Evolutionary conservation across 2,329 filamentous ascomycete genomes (phyloP), one percentile per base, ranked within the genome.

Genomic region (Emericellopsis atlantica): DNA sequence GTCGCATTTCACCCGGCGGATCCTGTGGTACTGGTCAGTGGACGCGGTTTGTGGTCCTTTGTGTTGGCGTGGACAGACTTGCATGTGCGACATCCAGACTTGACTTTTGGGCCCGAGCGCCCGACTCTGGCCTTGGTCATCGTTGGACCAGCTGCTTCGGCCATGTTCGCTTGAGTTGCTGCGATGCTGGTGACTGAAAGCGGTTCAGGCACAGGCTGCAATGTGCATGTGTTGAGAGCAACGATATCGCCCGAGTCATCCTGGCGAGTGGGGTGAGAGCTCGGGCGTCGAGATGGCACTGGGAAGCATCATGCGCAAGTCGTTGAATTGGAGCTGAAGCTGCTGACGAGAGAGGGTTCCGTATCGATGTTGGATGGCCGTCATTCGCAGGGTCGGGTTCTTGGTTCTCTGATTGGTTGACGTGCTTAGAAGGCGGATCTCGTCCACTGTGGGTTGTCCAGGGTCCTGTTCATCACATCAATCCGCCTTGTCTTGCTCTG

Each of bases 1-100:
- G 26, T 59, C 57, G 21, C 57, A 59, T 41, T 58, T 59, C 36
- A 59, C 49, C 36, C 49, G 52, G 16, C 56, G 51, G 31, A 40
- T 23, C 26, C 38, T 40, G 15, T 15, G 4, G 38, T 29, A 9
- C 11, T 21, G 18, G 32, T 35, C 38, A 32, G 26, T 31, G 22
- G 15, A 12, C 11, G 31, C 15, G 15, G 31, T 12, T 15, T 12
- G 31, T 32, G 31, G 11, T 32, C 18, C 18, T 21, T 21, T 21
- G 18, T 5, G 31, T 15, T 12, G 31, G 31, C 8, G 15, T 7
- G 11, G 31, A 32, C 31, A 4, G 15, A 32, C 31, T 32, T 32
- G 31, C 31, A 32, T 6, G 31, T 32, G 11, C 31, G 31, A 32
- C 31, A 32, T 12, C 31, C 31, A 32, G 31, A 12, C 31, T 32